phyloP scores from a whole-genome alignment of 2,329 filamentous ascomycete genomes.

The Coniosporium tulheliwenetii region DNA sequence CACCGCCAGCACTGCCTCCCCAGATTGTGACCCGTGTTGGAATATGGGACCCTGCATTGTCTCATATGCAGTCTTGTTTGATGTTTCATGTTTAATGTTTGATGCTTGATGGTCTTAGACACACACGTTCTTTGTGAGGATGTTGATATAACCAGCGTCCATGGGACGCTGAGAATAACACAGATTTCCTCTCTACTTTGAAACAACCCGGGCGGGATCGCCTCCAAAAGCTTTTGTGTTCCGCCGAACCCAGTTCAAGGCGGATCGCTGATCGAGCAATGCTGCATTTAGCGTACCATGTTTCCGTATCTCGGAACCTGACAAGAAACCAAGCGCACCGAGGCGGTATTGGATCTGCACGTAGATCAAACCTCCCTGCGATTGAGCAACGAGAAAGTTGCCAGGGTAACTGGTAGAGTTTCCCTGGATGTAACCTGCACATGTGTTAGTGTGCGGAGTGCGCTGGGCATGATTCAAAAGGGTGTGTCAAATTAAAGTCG shows the following conservation, averaged over 20 bases:
- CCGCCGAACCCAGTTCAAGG: conserved; percentile 12
- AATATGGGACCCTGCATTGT: no score
- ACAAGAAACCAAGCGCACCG: conserved; percentile 12
- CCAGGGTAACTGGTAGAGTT: conserved; percentile 8
- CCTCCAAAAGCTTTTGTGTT: conserved; percentile 15
- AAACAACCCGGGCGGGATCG: conserved; percentile 9
- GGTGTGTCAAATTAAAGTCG: neutral
- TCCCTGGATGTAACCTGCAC: conserved; percentile 17
- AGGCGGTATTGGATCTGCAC: conserved; percentile 16
- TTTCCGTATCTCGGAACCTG: conserved; percentile 5
- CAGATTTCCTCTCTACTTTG: no score
- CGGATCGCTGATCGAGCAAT: conserved; percentile 12
- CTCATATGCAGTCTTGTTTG: no score
- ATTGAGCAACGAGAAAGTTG: conserved; percentile 13
- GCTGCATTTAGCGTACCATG: conserved; percentile 11
- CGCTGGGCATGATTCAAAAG: no score
- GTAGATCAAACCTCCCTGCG: conserved; percentile 12
- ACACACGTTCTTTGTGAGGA: no score
- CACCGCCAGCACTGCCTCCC: conserved; percentile 13
- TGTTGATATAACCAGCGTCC: no score
- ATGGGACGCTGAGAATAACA: no score
- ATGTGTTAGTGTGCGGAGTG: neutral
- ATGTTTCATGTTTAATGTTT: no score
- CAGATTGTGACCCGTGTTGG: no score
- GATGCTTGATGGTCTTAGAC: no score